These are phyloP conservation scores for Mentha longifolia DNA, from an alignment of 257 asterid species.

Conservation along the genomic window DNA sequence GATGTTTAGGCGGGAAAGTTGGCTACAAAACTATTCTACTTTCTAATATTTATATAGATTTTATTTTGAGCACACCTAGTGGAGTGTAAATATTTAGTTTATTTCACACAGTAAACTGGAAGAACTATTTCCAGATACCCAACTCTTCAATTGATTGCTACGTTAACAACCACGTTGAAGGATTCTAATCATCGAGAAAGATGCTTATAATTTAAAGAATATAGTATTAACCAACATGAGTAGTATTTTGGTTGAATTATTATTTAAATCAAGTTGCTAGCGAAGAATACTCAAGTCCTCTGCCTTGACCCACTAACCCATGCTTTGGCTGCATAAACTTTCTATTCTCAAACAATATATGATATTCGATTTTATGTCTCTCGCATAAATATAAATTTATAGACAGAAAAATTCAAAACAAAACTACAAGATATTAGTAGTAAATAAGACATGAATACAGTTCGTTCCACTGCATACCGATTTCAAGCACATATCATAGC, in stretches of 20 bases:
- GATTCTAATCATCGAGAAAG: slow-evolving; percentile 22
- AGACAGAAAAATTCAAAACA: no score
- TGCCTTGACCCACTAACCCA: not conserved
- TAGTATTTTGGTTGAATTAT: not conserved
- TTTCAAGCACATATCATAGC: no score
- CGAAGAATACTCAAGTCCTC: not conserved
- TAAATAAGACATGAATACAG: not conserved
- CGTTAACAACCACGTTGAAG: not conserved
- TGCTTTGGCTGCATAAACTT: not conserved
- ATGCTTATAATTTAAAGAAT: not conserved
- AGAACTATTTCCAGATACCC: no score
- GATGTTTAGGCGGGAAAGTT: no score
- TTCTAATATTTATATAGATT: no score
- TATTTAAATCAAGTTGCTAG: not conserved
- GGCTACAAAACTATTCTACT: no score
- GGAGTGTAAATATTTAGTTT: no score
- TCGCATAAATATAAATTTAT: not conserved
- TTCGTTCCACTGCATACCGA: not conserved
- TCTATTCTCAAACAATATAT: not conserved
- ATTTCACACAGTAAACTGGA: no score
- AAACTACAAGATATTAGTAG: not conserved
- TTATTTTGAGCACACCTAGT: no score
- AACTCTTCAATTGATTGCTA: not conserved
- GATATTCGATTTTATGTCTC: not conserved
- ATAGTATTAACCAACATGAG: not conserved